Evolutionary conservation across 371 early-diverging fungal species (phyloP).

Genomic region (Circinella umbellata): DNA sequence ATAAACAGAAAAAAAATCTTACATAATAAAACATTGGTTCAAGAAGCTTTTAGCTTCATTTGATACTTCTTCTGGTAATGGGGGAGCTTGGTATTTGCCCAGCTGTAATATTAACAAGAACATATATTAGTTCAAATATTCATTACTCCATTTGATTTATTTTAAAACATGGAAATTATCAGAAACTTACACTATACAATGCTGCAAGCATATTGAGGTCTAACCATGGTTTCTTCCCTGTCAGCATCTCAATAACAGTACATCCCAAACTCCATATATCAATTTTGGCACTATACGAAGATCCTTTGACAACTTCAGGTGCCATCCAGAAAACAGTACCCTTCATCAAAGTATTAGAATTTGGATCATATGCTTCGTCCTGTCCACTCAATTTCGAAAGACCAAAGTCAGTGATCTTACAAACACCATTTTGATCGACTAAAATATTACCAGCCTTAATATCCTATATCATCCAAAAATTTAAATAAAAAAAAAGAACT

Average conservation of each 20-base stretch:
- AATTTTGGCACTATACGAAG: conserved; percentile 71
- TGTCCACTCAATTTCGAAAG: conserved; percentile 85
- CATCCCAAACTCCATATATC: conserved; percentile 92
- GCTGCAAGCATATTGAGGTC: conserved; percentile 87
- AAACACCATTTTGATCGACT: conserved; percentile 86
- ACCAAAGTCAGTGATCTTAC: conserved; percentile 99
- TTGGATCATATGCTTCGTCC: conserved; percentile 55
- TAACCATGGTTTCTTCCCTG: conserved; percentile 91
- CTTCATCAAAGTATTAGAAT: conserved; percentile 53
- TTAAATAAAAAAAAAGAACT: background rate
- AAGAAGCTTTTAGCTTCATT: conserved; percentile 78
- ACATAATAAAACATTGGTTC: conserved; percentile 75
- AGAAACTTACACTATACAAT: conserved; percentile 65
- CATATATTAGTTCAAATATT: background rate
- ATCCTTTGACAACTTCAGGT: conserved; percentile 79
- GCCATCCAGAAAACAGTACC: conserved; percentile 80
- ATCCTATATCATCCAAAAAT: conserved; percentile 51
- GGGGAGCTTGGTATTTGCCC: conserved; percentile 82
- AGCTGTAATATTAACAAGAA: conserved; percentile 48
- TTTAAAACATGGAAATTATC: background rate
- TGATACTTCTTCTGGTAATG: conserved; percentile 75
- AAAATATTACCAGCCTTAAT: conserved; percentile 95
- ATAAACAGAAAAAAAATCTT: conserved; percentile 19
- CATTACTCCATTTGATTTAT: no score
- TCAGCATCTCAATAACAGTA: conserved; percentile 96